phyloP scores from a whole-genome alignment of 2,329 filamentous ascomycete genomes.

The Diplocarpon mali region DNA sequence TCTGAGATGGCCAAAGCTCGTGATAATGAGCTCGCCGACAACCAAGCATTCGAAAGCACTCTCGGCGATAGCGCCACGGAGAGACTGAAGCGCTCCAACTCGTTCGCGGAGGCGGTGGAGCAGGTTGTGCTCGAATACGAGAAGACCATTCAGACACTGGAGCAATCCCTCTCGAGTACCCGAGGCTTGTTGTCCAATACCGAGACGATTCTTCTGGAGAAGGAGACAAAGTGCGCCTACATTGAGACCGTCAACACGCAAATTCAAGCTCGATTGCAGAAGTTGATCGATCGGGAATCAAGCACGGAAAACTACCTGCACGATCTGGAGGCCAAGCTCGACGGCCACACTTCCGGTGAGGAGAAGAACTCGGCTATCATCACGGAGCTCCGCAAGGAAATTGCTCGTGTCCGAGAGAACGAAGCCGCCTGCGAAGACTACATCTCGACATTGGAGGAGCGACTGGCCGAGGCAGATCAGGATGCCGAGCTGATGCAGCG shows the following conservation, averaged over 20 bases:
- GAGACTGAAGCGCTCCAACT: conserved; percentile 85
- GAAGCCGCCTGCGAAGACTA: conserved; percentile 90
- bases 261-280: conserved; percentile 81
- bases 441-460: conserved; percentile 91
- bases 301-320: conserved; percentile 90
- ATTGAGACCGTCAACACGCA: conserved; percentile 86
- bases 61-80: conserved; percentile 73
- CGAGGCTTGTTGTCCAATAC: conserved; percentile 71
- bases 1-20: conserved; percentile 82
- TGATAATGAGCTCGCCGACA: conserved; percentile 53
- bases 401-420: conserved; percentile 77
- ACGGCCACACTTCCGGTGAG: conserved; percentile 81
- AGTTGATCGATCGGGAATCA: conserved; percentile 80
- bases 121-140: conserved; percentile 96
- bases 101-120: conserved; percentile 90
- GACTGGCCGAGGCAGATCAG: conserved; percentile 89
- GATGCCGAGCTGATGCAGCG: conserved; percentile 95
- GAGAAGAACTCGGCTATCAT: conserved; percentile 86
- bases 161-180: conserved; percentile 83
- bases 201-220: conserved; percentile 81
- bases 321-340: conserved; percentile 81
- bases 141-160: conserved; percentile 91
- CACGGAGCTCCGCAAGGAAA: conserved; percentile 80
- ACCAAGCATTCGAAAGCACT: conserved; percentile 46
- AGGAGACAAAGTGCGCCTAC: conserved; percentile 87